Base-by-base conservation (phyloP, 2,329 filamentous ascomycete species). In the Colletotrichum sp. region DNA sequence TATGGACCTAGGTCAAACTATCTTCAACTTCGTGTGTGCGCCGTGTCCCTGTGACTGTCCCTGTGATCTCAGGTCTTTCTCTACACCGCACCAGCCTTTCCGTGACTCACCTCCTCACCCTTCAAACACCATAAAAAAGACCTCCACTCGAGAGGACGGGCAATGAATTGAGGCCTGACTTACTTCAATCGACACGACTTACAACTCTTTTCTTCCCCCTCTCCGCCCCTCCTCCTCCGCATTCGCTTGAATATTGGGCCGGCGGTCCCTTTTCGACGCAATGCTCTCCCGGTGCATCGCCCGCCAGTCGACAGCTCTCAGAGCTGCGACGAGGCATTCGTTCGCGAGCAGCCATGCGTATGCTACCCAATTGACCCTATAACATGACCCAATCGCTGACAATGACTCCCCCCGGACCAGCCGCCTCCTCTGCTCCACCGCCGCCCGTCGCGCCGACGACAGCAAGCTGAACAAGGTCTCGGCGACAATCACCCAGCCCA, bases 401-500 rank as follows among this genome's bases (percentile, higher is more conserved):
- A 30, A 16, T 21, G 21, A 16, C 7, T n/a, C 18, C 39, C 21
- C 2, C 78, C 32, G 32, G 24, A 52, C n/a, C 77, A 91, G 89
- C 74, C 90, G 90, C 70, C 83, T 87, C 77, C 84, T 92, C 69
- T 90, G 88, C 55, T 85, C 87, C 60, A 90, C 91, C 21, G 80
- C 89, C 34, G 83, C 88, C 79, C 85, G 87, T 78, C 87, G 83
- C 79, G 81, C 84, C 80, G 87, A 92, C 79, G 87, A 92, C 76
- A 87, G 92, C 75, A 85, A 89, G 80, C 91, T 98, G 85, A 99
- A 99, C 90, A 95, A 92, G 85, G 89, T 96, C 83, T 98, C 96
- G 77, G 89, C 92, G 77, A 86, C 89, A 84, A 96, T 99, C 88
- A 99, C 97, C 30, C 96, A 99, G 87, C 96, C 96, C 84, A 99